phyloP scores from a whole-genome alignment of 495 filamentous ascomycete genomes.

The Penicillium verhagenii region DNA sequence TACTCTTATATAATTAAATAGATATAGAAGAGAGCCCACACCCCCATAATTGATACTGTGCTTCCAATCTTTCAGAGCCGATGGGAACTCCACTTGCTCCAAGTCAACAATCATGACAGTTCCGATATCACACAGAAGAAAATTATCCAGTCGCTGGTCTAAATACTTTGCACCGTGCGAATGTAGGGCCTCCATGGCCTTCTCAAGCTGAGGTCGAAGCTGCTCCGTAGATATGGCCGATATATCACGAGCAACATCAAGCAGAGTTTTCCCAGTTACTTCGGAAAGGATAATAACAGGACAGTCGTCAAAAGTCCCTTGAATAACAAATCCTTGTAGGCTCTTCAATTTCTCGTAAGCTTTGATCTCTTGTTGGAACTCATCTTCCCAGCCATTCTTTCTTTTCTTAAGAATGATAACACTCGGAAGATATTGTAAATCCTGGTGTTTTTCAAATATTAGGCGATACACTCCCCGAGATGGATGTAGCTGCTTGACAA shows the following conservation, averaged over 20 bases:
- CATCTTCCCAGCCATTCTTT: neutral
- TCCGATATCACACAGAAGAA: conserved; percentile 10
- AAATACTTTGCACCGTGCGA: conserved; percentile 3
- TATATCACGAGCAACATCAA: conserved; percentile 1
- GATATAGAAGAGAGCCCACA: conserved; percentile 13
- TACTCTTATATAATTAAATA: conserved; percentile 11
- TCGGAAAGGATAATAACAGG: conserved; percentile 6
- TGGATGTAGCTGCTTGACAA: conserved; percentile 2
- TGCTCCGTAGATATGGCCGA: neutral
- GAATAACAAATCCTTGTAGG: conserved; percentile 8
- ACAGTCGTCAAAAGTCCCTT: conserved; percentile 1
- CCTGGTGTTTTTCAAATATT: neutral
- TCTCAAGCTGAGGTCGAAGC: conserved; percentile 1
- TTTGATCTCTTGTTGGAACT: conserved; percentile 6
- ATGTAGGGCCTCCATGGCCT: neutral
- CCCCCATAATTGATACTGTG: conserved; percentile 12
- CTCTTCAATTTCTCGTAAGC: conserved; percentile 2
- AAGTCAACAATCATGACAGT: conserved; percentile 15
- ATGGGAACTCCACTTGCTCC: conserved; percentile 11
- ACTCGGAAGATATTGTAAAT: conserved; percentile 2
- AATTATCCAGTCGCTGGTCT: conserved; percentile 11
- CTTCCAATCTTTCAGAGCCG: conserved; percentile 8
- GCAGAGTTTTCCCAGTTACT: conserved; percentile 4
- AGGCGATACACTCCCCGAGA: conserved; percentile 3
- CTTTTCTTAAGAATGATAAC: conserved; percentile 4